phyloP scores from a whole-genome alignment of 2,329 filamentous ascomycete species.

The Diaporthe caulivora region DNA sequence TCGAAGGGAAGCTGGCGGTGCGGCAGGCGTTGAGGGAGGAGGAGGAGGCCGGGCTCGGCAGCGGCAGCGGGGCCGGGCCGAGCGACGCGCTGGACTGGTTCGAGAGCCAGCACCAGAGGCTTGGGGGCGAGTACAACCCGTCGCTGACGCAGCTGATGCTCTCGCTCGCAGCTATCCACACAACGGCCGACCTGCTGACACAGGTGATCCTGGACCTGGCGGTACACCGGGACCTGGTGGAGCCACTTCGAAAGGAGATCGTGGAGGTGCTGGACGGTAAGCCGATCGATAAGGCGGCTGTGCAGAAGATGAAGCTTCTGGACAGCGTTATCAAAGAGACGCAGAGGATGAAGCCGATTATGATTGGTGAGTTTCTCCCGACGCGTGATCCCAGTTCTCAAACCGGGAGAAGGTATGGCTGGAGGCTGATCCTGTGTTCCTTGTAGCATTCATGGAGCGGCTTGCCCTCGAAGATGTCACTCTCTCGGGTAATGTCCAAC shows the following conservation, averaged over 20 bases:
- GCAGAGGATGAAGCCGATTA: slow-evolving; percentile 45
- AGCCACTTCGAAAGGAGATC: slow-evolving; percentile 45
- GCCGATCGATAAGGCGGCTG: slow-evolving; percentile 51
- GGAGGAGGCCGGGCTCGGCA: slow-evolving; percentile 38
- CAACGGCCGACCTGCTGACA: slow-evolving; percentile 52
- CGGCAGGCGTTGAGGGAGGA: slow-evolving; percentile 50
- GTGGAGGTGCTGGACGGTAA: neutral
- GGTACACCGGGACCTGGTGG: slow-evolving; percentile 53
- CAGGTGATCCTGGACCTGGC: slow-evolving; percentile 56
- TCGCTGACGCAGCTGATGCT: slow-evolving; percentile 51
- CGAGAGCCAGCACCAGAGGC: slow-evolving; percentile 47
- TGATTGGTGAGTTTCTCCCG: neutral
- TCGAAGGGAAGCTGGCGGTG: slow-evolving; percentile 44
- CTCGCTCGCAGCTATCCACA: slow-evolving; percentile 56
- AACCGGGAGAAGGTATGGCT: neutral
- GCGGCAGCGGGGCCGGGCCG: neutral
- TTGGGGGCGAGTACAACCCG: slow-evolving; percentile 48
- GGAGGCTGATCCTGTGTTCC: neutral
- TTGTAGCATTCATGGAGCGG: slow-evolving; percentile 4
- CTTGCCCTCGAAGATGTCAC: slow-evolving; percentile 9
- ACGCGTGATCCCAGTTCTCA: no score
- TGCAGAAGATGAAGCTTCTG: slow-evolving; percentile 54
- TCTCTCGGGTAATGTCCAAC: slow-evolving; percentile 2
- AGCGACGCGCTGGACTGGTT: slow-evolving; percentile 52
- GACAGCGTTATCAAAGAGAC: slow-evolving; percentile 58